These are phyloP conservation scores for Leucaena leucocephala DNA, from an alignment of 306 rosid species.

Conservation along the genomic window DNA sequence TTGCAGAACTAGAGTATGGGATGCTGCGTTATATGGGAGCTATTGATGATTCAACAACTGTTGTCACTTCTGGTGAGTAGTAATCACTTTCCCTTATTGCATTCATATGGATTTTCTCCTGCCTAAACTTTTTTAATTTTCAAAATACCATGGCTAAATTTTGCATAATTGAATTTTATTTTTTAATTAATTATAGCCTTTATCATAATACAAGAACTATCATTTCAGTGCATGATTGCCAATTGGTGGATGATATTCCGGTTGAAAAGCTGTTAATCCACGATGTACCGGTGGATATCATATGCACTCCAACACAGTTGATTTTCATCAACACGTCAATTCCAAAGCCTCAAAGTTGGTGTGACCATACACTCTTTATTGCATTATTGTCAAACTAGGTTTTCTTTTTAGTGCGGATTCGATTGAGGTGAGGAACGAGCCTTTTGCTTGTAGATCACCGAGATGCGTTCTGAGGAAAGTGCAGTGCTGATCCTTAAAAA, in stretches of 20 bases:
- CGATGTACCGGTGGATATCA: constrained; percentile 88
- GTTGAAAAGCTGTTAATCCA: constrained; percentile 76
- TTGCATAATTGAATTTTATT: not conserved
- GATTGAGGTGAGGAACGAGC: not conserved
- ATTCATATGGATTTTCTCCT: constrained; percentile 1
- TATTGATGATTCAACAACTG: constrained; percentile 75
- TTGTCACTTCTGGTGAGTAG: constrained; percentile 75
- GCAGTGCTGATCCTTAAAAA: not conserved
- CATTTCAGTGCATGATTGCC: constrained; percentile 82
- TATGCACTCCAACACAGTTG: constrained; percentile 84
- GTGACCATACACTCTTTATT: constrained; percentile 21
- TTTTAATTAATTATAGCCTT: not conserved
- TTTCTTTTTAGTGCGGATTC: not conserved
- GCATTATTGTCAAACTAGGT: not conserved
- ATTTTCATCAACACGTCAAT: constrained; percentile 67
- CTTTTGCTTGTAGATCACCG: constrained; percentile 10
- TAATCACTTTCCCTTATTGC: constrained; percentile 23
- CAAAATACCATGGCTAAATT: not conserved
- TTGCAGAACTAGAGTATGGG: constrained; percentile 94
- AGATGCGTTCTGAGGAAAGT: not conserved
- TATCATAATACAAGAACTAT: no score
- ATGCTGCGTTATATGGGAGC: constrained; percentile 90
- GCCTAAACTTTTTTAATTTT: not conserved
- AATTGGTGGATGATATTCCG: constrained; percentile 86
- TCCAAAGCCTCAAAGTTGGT: constrained; percentile 89